Percentiles rank a stretch among this genome's conserved stretches.
These are phyloP conservation scores for Starmerella geochares DNA, from an alignment of 805 yeast genomes.

Conservation along the genomic window DNA sequence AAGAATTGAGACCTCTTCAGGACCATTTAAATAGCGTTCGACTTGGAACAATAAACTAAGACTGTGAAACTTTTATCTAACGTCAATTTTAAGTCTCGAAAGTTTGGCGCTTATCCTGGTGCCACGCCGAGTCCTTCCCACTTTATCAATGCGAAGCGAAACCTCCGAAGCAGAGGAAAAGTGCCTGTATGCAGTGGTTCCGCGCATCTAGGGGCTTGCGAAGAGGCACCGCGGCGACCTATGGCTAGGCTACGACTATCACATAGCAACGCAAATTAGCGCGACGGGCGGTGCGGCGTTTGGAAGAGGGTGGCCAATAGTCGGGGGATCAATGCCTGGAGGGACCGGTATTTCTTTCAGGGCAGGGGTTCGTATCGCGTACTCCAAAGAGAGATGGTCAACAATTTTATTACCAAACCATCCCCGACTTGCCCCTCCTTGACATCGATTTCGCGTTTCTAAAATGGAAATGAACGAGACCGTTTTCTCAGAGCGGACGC, in stretches of 20 bases:
- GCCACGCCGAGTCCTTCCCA: too few relatives aligned
- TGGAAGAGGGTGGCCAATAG: background rate
- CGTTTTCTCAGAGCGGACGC: background rate
- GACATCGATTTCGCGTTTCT: background rate
- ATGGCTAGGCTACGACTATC: too few relatives aligned
- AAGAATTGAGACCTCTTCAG: too few relatives aligned
- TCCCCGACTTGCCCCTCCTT: background rate
- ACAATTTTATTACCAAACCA: conserved; percentile 2
- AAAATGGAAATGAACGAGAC: conserved; percentile 9
- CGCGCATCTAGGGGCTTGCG: too few relatives aligned
- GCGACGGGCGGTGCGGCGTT: background rate
- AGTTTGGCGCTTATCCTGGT: too few relatives aligned
- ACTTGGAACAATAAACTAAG: too few relatives aligned
- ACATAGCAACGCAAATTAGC: background rate
- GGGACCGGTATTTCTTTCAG: background rate
- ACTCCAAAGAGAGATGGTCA: background rate
- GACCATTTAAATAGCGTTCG: too few relatives aligned
- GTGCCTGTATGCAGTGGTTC: too few relatives aligned
- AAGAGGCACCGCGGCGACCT: too few relatives aligned
- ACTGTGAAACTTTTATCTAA: background rate
- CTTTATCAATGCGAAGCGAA: background rate
- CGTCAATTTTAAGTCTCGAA: too few relatives aligned
- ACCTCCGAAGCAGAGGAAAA: background rate
- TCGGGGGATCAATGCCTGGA: background rate
- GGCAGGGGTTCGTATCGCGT: conserved; percentile 9